Percentiles rank a stretch among this genome's conserved stretches.
phyloP scores from a whole-genome alignment of 441 rosid species.

The Syzygium syzygioides region DNA sequence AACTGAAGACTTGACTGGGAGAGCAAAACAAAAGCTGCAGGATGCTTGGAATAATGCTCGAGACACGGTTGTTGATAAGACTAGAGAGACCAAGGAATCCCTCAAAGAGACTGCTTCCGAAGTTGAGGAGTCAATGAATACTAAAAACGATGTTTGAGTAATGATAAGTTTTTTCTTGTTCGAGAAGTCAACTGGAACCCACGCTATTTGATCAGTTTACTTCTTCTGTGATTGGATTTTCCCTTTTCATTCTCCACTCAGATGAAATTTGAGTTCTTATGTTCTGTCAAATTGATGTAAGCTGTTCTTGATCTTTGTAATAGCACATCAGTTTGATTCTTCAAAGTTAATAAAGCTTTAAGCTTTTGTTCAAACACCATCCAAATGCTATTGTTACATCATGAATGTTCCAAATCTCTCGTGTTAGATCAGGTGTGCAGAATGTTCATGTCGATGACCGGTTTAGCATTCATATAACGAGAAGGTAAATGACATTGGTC shows the following conservation, averaged over 20 bases:
- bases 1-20: conserved; percentile 18
- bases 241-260: background rate
- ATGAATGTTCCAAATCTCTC: background rate
- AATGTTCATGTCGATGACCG: background rate
- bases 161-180: background rate
- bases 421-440: background rate
- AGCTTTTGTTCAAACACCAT: background rate
- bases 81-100: conserved; percentile 41
- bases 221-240: background rate
- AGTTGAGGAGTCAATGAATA: conserved; percentile 40
- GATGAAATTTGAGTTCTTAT: background rate
- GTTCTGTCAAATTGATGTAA: background rate
- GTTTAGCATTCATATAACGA: background rate
- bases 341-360: background rate
- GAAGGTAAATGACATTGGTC: background rate
- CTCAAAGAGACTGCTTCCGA: conserved; percentile 35
- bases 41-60: conserved; percentile 32
- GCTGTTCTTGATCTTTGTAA: background rate
- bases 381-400: background rate
- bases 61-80: conserved; percentile 16
- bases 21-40: conserved; percentile 28
- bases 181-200: background rate
- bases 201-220: background rate
- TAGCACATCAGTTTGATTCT: background rate
- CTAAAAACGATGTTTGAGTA: conserved; percentile 21